phyloP scores from a whole-genome alignment of 1,139 yeast species.

The Neolecta irregularis region DNA sequence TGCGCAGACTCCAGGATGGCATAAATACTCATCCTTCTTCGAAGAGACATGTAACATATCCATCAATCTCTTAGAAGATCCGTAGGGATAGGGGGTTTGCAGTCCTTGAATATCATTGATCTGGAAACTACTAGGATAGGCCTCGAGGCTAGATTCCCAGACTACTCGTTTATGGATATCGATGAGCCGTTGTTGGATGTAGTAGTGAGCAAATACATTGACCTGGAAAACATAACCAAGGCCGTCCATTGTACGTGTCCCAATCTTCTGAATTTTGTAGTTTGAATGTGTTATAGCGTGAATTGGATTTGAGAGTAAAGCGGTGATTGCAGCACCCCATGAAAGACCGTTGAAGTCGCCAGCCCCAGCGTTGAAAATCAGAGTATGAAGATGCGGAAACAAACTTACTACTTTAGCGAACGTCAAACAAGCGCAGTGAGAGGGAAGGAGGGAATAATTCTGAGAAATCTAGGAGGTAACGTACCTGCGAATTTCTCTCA shows the following conservation, averaged over 20 bases:
- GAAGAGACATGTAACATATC: constrained; percentile 59
- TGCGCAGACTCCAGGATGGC: constrained; percentile 89
- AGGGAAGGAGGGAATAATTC: no score
- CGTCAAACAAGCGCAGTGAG: no score
- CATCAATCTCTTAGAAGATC: constrained; percentile 78
- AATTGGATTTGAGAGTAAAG: constrained; percentile 48
- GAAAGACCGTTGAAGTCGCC: constrained; percentile 77
- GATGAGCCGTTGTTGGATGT: constrained; percentile 25
- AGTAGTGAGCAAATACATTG: constrained; percentile 89
- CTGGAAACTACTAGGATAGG: constrained; percentile 11
- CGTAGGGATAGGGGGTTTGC: constrained; percentile 55
- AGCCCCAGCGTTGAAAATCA: constrained; percentile 80
- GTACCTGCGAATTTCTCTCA: no score
- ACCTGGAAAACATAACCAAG: constrained; percentile 87
- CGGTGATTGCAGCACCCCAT: constrained; percentile 61
- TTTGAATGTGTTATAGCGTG: constrained; percentile 70
- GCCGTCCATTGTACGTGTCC: constrained; percentile 50
- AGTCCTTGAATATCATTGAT: constrained; percentile 59
- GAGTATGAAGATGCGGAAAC: constrained; percentile 52
- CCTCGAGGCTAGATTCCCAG: constrained; percentile 11
- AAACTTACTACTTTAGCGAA: constrained; percentile 46
- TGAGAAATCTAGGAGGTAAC: no score
- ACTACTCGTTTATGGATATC: constrained; percentile 1
- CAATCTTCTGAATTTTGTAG: constrained; percentile 65
- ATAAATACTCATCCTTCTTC: constrained; percentile 55